These are phyloP conservation scores for Stachybotrys chlorohalonatus DNA, from an alignment of 2,329 filamentous ascomycete genomes.

Conservation along the genomic window DNA sequence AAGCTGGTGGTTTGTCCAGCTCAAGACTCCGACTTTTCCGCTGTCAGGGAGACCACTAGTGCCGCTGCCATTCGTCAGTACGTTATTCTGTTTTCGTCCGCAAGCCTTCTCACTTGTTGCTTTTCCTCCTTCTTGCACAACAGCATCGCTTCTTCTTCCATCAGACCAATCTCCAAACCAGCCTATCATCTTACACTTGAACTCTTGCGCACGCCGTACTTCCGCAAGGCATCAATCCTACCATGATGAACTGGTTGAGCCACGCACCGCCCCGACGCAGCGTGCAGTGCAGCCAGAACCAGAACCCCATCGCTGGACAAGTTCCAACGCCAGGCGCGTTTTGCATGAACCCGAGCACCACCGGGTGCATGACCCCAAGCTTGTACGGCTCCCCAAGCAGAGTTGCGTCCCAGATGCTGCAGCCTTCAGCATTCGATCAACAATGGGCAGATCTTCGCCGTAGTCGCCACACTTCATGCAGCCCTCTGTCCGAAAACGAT, in stretches of 20 bases:
- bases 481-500: neutral
- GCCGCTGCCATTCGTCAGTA: no score
- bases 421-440: neutral
- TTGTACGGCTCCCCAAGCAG: neutral
- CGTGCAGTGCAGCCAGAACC: neutral
- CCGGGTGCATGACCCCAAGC: conserved; percentile 1
- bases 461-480: neutral
- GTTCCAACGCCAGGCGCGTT: no score
- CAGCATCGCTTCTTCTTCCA: no score
- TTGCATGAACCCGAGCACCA: neutral
- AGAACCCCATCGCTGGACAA: neutral
- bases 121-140: no score
- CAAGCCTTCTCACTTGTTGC: no score
- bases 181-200: no score
- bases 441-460: neutral
- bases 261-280: neutral
- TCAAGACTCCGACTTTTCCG: no score
- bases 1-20: neutral
- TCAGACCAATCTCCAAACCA: no score
- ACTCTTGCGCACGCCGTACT: neutral
- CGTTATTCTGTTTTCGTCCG: no score
- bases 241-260: neutral
- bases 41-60: no score
- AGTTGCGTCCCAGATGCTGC: neutral
- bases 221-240: neutral